These are phyloP conservation scores for Hibiscus mutabilis DNA, from an alignment of 345 rosid species.

Conservation along the genomic window DNA sequence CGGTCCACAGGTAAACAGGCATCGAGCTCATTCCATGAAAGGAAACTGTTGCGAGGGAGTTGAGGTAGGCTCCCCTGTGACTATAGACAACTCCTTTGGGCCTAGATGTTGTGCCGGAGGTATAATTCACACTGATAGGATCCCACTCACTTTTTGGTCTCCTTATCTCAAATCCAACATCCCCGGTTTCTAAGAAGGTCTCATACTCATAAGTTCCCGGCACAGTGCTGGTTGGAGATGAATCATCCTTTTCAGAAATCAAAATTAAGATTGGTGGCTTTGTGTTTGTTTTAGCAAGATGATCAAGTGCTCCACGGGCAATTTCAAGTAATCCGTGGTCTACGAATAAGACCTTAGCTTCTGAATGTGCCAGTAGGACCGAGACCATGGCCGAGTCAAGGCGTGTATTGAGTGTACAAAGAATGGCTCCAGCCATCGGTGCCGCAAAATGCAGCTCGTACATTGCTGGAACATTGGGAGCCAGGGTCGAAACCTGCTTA, in stretches of 20 bases:
- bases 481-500: constrained; percentile 54
- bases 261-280: constrained; percentile 38
- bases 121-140: constrained; percentile 71
- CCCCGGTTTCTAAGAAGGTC: constrained; percentile 39
- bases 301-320: constrained; percentile 51
- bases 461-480: constrained; percentile 73
- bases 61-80: constrained; percentile 85
- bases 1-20: constrained; percentile 79
- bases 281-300: constrained; percentile 26
- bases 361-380: constrained; percentile 43
- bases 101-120: constrained; percentile 79
- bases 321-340: constrained; percentile 47
- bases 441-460: constrained; percentile 79
- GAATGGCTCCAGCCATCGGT: constrained; percentile 74
- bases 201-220: constrained; percentile 35
- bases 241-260: constrained; percentile 31
- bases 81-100: constrained; percentile 87
- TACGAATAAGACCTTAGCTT: constrained; percentile 51
- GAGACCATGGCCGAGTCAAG: constrained; percentile 51
- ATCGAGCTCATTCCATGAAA: constrained; percentile 42
- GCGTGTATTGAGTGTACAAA: constrained; percentile 65
- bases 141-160: constrained; percentile 65
- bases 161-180: constrained; percentile 29
- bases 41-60: constrained; percentile 51
- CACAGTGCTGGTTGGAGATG: neutral